These are phyloP conservation scores for Leccinum boreale DNA, from an alignment of 768 basidiomycete genomes.

Conservation along the genomic window DNA sequence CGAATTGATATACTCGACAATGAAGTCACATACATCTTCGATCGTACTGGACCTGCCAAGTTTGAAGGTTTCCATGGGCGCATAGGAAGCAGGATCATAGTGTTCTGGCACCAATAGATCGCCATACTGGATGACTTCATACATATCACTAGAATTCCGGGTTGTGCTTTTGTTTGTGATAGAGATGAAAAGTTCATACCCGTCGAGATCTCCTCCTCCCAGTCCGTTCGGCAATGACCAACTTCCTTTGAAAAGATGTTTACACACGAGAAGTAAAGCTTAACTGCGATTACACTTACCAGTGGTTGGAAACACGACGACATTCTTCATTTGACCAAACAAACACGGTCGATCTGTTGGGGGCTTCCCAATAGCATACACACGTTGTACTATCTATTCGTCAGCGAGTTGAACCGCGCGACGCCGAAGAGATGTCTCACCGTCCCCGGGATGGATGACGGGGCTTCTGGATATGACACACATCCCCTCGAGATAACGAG, in stretches of 20 bases:
- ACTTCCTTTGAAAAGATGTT: constrained; percentile 36
- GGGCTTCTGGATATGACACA: constrained; percentile 70
- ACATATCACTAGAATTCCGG: constrained; percentile 49
- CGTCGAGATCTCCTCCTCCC: constrained; percentile 78
- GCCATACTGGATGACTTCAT: constrained; percentile 55
- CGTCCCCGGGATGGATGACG: constrained; percentile 73
- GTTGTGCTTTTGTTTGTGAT: not conserved
- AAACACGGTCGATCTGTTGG: constrained; percentile 52
- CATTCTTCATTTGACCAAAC: constrained; percentile 62
- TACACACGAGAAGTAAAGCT: not conserved
- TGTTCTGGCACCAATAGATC: constrained; percentile 52
- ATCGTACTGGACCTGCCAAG: constrained; percentile 51
- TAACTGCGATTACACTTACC: constrained; percentile 37
- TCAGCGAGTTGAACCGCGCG: not conserved
- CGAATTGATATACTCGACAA: constrained; percentile 81
- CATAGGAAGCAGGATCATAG: constrained; percentile 52
- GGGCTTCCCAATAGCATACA: constrained; percentile 68
- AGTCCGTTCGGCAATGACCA: constrained; percentile 68
- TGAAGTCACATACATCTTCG: constrained; percentile 73
- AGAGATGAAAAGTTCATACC: constrained; percentile 37
- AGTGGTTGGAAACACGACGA: constrained; percentile 64
- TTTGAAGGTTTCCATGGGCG: constrained; percentile 32
- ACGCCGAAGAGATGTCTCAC: constrained; percentile 31
- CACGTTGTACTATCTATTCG: constrained; percentile 54
- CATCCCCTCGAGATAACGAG: constrained; percentile 56